Evolutionary conservation across 345 rosid genomes (phyloP), one percentile per base, ranked within the genome.

Genomic region (Microthlaspi erraticum): DNA sequence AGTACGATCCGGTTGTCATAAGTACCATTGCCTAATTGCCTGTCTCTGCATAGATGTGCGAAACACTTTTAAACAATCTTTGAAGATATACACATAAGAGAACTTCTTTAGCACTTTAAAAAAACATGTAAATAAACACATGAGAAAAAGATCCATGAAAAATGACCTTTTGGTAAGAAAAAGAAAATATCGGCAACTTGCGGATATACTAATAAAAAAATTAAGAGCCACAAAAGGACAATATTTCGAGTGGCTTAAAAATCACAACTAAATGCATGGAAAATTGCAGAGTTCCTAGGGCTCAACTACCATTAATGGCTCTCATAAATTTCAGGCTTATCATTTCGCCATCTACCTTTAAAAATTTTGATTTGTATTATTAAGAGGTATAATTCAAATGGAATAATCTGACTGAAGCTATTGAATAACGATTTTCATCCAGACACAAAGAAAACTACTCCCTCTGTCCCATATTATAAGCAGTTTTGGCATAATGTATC

Each of bases 241-340:
- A 62, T 34, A 10, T 36, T 38, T 73, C 19, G 72, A 73, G 38
- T 57, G 18, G 73, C 6, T 41, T 58, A 17, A 66, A 57, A 52
- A 19, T 23, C 17, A 46, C 23, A 64, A 64, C 52, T 68, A 74
- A 62, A 66, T 74, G 67, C 61, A 74, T 72, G 43, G 20, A 51
- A 34, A 34, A 39, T 57, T 73, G 66, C 67, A 59, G 61, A 58
- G 50, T 67, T 16, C 43, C 29, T 50, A 50, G 67, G 72, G 78
- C 32, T 73, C 45, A 26, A 50, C 60, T 29, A 59, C 60, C 56
- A 74, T 67, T 74, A 20, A 43, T 43, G 60, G 36, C 63, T 43
- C 56, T 57, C 61, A 52, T 42, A 38, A 59, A 66, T 34, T 31
- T 14, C 19, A 34, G 44, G 45, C 37, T 56, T 19, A 58, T 73